Conservation (phyloP, 768 basidiomycete species). For the Paxillus ammoniavirescens region DNA sequence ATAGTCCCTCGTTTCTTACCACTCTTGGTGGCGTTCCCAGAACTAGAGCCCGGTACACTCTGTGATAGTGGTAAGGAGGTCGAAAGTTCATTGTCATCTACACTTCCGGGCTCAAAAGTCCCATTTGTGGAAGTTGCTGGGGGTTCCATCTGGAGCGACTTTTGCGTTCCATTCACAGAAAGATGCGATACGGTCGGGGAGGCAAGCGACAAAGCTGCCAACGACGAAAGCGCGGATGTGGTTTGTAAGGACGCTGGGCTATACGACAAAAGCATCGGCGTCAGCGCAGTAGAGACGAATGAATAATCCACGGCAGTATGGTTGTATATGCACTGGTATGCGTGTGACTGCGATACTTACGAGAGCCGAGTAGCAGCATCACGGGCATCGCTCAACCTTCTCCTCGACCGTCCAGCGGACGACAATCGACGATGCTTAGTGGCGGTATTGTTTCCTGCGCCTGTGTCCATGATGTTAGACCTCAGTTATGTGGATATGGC, state of each 20-base stretch:
- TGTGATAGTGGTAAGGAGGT: slow-evolving; percentile 9
- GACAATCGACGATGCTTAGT: slow-evolving; percentile 67
- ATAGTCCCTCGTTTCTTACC: slow-evolving; percentile 82
- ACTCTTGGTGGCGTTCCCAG: slow-evolving; percentile 28
- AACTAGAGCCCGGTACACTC: slow-evolving; percentile 5
- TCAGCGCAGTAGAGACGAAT: slow-evolving; percentile 5
- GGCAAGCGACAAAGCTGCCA: slow-evolving; percentile 42
- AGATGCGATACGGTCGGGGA: slow-evolving; percentile 35
- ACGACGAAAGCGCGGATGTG: slow-evolving; percentile 36
- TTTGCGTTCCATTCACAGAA: slow-evolving; percentile 9
- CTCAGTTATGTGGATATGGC: slow-evolving; percentile 16
- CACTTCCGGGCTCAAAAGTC: slow-evolving; percentile 8
- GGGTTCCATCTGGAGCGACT: slow-evolving; percentile 8
- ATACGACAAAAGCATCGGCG: neutral
- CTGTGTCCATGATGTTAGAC: slow-evolving; percentile 8
- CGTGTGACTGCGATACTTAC: slow-evolving; percentile 44
- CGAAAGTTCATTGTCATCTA: slow-evolving; percentile 17
- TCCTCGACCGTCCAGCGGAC: slow-evolving; percentile 66
- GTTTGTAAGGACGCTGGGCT: slow-evolving; percentile 38
- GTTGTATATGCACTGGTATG: neutral
- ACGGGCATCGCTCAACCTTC: slow-evolving; percentile 75
- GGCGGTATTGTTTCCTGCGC: slow-evolving; percentile 31
- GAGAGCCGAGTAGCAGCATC: slow-evolving; percentile 74
- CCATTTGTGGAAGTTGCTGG: neutral
- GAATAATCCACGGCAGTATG: neutral